phyloP scores from a whole-genome alignment of 495 filamentous ascomycete species.

The Penicillium egyptiacum region DNA sequence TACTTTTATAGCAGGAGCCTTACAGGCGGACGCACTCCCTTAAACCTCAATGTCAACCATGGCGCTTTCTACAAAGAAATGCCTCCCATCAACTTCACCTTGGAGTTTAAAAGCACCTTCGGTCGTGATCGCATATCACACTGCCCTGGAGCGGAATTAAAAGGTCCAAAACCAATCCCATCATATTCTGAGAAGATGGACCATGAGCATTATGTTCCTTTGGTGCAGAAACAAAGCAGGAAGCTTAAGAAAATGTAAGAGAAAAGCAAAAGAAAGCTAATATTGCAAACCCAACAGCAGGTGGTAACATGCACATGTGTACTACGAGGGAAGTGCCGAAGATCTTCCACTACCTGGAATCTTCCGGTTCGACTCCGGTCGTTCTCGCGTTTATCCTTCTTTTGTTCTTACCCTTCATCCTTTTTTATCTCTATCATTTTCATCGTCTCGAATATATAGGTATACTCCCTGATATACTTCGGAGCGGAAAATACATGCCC shows the following conservation, averaged over 20 bases:
- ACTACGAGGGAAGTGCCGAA: conserved; percentile 5
- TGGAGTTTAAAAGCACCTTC: no score
- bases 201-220: no score
- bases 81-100: no score
- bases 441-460: not conserved
- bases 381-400: not conserved
- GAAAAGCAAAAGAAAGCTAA: not conserved
- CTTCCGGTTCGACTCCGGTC: not conserved
- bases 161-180: no score
- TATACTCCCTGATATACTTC: conserved; percentile 2
- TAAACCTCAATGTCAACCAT: no score
- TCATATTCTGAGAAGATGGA: no score
- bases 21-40: no score
- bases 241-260: not conserved
- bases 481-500: conserved; percentile 9
- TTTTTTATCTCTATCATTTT: not conserved
- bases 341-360: conserved; percentile 1
- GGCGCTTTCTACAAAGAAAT: no score
- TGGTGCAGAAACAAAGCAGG: no score
- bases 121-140: no score
- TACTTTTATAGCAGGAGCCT: no score
- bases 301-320: conserved; percentile 2
- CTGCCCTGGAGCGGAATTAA: no score
- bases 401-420: not conserved
- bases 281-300: not conserved